Evolutionary conservation across 139 green algal species (phyloP).

Genomic region (Coelastrella sp.): DNA sequence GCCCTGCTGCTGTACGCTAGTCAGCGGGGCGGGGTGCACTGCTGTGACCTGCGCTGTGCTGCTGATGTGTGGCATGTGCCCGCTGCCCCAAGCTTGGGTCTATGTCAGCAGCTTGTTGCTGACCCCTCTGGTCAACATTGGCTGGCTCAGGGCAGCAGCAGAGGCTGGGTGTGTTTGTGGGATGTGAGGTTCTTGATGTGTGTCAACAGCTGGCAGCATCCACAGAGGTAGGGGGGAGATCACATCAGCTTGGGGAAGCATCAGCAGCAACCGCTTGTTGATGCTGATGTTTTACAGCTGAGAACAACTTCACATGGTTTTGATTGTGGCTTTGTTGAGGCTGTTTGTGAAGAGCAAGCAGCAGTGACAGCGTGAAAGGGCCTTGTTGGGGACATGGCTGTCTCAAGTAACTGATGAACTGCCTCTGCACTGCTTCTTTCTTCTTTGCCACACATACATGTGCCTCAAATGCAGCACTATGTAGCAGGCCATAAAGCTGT

Average conservation of each 20-base stretch:
- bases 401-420: too few species aligned
- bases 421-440: too few species aligned
- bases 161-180: constrained; percentile 64
- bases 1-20: constrained; percentile 76
- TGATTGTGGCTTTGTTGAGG: not conserved
- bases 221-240: constrained; percentile 44
- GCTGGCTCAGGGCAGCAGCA: constrained; percentile 42
- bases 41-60: constrained; percentile 78
- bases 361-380: constrained; percentile 76
- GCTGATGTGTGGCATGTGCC: constrained; percentile 74
- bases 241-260: too few species aligned
- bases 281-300: too few species aligned
- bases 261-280: too few species aligned
- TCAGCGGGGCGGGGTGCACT: constrained; percentile 77
- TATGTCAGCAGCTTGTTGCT: constrained; percentile 63
- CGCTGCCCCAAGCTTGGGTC: constrained; percentile 48
- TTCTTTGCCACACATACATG: too few species aligned
- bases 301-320: not conserved
- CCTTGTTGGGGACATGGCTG: too few species aligned
- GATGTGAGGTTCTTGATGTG: constrained; percentile 84
- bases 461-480: too few species aligned
- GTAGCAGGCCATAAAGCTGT: too few species aligned
- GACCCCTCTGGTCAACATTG: constrained; percentile 60
- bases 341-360: constrained; percentile 70
- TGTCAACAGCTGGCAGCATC: constrained; percentile 63